Conservation (phyloP, 2,329 filamentous ascomycete genomes). For the Venturia oleaginea region DNA sequence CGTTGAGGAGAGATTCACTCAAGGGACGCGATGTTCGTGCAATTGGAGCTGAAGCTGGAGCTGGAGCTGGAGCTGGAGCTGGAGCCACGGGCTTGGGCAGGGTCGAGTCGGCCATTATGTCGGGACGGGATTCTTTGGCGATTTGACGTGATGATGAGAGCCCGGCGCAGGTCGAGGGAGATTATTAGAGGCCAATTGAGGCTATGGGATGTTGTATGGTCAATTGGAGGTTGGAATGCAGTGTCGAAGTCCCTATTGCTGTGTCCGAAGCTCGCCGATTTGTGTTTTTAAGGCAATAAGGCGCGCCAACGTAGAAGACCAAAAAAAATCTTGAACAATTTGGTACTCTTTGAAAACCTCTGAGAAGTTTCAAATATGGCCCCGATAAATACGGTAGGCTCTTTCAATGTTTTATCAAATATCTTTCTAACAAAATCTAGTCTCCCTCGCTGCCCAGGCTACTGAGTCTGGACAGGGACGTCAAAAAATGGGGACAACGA, state of each 20-base stretch:
- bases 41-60: constrained; percentile 54
- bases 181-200: constrained; percentile 1
- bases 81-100: constrained; percentile 19
- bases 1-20: constrained; percentile 95
- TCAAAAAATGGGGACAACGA: constrained; percentile 28
- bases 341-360: background rate
- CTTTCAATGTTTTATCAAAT: background rate
- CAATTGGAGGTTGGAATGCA: background rate
- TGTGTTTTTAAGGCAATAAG: background rate
- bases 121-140: constrained; percentile 17
- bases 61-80: constrained; percentile 45
- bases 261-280: background rate
- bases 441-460: constrained; percentile 28
- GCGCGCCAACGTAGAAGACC: background rate
- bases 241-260: background rate
- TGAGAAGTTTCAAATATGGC: background rate
- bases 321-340: background rate
- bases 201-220: background rate
- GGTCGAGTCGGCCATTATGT: constrained; percentile 51
- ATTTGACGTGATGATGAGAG: background rate
- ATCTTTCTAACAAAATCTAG: background rate
- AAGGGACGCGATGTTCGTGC: constrained; percentile 68
- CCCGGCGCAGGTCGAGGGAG: background rate
- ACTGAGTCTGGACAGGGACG: constrained; percentile 31
- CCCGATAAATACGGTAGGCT: background rate